Evolutionary conservation across 257 asterid species (phyloP).

Genomic region (Jasminum sambac): DNA sequence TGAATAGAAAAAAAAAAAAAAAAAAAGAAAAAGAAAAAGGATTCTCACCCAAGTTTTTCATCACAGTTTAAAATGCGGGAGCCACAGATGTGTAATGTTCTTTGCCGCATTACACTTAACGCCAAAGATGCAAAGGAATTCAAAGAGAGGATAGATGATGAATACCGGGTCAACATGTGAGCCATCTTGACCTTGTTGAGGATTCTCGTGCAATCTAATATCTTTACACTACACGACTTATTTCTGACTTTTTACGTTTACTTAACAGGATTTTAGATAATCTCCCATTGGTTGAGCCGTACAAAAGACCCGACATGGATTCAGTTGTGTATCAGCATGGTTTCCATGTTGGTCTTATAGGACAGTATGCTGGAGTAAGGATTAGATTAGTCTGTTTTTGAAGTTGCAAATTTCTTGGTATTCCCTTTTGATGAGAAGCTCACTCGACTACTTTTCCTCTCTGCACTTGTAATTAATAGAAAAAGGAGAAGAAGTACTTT

Average conservation of each 20-base stretch:
- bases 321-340: not conserved
- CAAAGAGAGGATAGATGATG: slow-evolving; percentile 8
- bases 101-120: not conserved
- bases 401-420: slow-evolving; percentile 17
- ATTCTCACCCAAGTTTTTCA: not conserved
- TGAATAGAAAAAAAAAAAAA: not conserved
- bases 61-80: slow-evolving; percentile 6
- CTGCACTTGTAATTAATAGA: not conserved
- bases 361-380: slow-evolving; percentile 4
- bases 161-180: slow-evolving; percentile 1
- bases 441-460: not conserved
- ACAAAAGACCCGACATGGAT: not conserved
- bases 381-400: not conserved
- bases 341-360: not conserved
- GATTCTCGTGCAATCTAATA: not conserved
- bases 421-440: not conserved
- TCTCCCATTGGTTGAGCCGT: not conserved
- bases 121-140: slow-evolving; percentile 5
- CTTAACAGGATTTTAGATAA: slow-evolving; percentile 9
- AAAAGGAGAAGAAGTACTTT: not conserved
- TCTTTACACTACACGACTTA: not conserved
- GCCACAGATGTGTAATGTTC: slow-evolving; percentile 5
- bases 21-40: no score
- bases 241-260: not conserved
- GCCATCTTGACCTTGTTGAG: not conserved